phyloP scores from a whole-genome alignment of 176 grass and related monocot species.

The Ampelocalamus luodianensis region DNA sequence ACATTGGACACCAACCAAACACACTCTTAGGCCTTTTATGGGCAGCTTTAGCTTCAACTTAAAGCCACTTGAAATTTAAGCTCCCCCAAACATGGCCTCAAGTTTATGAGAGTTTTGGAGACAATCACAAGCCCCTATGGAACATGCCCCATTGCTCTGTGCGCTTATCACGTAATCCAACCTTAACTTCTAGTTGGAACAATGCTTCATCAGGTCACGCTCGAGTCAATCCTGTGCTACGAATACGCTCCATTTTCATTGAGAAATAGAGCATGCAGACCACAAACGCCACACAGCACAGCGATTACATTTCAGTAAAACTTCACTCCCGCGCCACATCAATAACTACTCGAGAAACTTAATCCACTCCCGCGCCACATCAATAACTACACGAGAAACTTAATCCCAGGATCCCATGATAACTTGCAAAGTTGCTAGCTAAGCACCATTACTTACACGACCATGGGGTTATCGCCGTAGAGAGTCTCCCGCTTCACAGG shows the following conservation, averaged over 20 bases:
- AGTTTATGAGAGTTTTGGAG: background rate
- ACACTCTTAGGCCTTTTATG: background rate
- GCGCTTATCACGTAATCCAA: background rate
- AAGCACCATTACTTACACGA: conserved; percentile 45
- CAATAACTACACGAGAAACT: background rate
- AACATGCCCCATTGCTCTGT: background rate
- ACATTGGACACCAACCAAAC: background rate
- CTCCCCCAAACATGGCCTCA: background rate
- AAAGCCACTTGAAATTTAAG: background rate
- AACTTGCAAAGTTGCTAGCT: background rate
- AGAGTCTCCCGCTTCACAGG: conserved; percentile 87
- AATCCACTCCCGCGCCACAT: background rate
- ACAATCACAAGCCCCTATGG: background rate
- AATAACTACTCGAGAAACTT: background rate
- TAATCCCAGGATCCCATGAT: background rate
- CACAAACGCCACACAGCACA: background rate
- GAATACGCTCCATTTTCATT: background rate
- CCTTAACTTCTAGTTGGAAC: background rate
- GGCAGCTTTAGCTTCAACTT: background rate
- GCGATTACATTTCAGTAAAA: background rate
- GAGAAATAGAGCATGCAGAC: background rate
- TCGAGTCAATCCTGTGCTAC: background rate
- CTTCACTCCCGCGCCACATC: background rate
- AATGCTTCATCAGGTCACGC: background rate
- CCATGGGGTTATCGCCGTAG: conserved; percentile 65